Percentiles rank a stretch among this genome's conserved stretches.
Conservation (phyloP, 2,329 filamentous ascomycete genomes). For the Aspergillus phoenicis region DNA sequence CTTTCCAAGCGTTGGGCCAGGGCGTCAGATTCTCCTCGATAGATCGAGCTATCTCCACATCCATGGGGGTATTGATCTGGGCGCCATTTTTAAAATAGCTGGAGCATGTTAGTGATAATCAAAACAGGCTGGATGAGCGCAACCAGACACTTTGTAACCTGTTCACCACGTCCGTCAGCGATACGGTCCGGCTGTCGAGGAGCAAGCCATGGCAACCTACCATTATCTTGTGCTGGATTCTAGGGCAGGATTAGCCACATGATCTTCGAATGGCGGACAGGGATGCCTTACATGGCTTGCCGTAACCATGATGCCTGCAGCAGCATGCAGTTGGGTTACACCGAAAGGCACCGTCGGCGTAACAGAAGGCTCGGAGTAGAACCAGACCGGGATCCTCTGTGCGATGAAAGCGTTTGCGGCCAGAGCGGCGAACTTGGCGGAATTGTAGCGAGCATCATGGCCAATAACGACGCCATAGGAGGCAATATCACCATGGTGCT, state of each 20-base stretch:
- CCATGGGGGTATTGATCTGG: slow-evolving; percentile 66
- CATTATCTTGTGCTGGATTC: slow-evolving; percentile 66
- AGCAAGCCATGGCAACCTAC: slow-evolving; percentile 24
- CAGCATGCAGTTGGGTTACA: slow-evolving; percentile 56
- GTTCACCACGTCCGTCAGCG: slow-evolving; percentile 9
- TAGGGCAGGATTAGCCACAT: slow-evolving; percentile 17
- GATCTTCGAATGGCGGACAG: background rate
- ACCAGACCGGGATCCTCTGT: slow-evolving; percentile 61
- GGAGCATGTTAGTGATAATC: slow-evolving; percentile 25
- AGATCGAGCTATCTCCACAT: slow-evolving; percentile 58
- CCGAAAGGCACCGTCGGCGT: slow-evolving; percentile 66
- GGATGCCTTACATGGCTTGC: slow-evolving; percentile 57
- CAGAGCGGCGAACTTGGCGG: slow-evolving; percentile 61
- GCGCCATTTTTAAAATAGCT: slow-evolving; percentile 65
- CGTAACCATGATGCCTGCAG: slow-evolving; percentile 66
- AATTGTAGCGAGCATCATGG: slow-evolving; percentile 65
- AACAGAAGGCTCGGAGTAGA: slow-evolving; percentile 58
- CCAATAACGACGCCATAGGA: slow-evolving; percentile 61
- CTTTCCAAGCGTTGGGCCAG: slow-evolving; percentile 46
- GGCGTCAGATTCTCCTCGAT: slow-evolving; percentile 60
- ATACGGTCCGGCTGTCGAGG: slow-evolving; percentile 9
- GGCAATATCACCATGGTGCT: slow-evolving; percentile 46
- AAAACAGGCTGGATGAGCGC: slow-evolving; percentile 5
- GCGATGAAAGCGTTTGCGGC: slow-evolving; percentile 62
- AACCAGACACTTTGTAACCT: slow-evolving; percentile 62